Conservation (phyloP, 2,329 filamentous ascomycete genomes). For the Colletotrichum sp. region DNA sequence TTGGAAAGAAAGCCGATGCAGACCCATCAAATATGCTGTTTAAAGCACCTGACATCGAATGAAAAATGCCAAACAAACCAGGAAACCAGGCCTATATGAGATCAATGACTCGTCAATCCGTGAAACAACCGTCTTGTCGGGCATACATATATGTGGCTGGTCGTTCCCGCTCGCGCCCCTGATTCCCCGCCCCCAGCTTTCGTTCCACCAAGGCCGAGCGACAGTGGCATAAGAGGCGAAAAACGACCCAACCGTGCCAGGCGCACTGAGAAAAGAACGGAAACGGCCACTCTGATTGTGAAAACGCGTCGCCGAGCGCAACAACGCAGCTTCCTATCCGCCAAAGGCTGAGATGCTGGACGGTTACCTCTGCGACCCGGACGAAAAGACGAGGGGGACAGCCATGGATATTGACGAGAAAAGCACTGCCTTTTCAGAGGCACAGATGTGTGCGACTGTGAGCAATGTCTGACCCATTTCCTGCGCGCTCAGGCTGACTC, state of each 20-base stretch:
- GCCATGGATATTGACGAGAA: slow-evolving; percentile 18
- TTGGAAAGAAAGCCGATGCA: background rate
- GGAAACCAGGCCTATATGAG: background rate
- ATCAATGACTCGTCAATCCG: slow-evolving; percentile 6
- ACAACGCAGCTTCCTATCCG: background rate
- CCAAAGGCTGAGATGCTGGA: background rate
- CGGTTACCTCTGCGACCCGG: background rate
- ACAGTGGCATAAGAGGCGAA: background rate
- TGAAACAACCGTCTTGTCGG: slow-evolving; percentile 67
- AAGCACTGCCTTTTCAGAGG: slow-evolving; percentile 13
- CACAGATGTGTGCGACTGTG: slow-evolving; percentile 9
- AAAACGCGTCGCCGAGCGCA: background rate
- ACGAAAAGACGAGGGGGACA: background rate
- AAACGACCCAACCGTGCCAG: background rate
- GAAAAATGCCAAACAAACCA: background rate
- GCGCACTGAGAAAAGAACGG: background rate
- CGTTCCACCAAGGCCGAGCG: background rate
- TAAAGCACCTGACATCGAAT: slow-evolving; percentile 10
- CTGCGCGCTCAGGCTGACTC: background rate
- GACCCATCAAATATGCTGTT: slow-evolving; percentile 1
- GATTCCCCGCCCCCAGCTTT: slow-evolving; percentile 38
- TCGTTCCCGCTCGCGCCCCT: slow-evolving; percentile 66
- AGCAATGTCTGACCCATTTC: background rate
- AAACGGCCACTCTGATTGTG: background rate
- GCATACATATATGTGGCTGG: slow-evolving; percentile 73